Percentiles rank a stretch among this genome's conserved stretches.
Evolutionary conservation across 805 yeast genomes (phyloP).

Genomic region (Ogataea salicorniae): DNA sequence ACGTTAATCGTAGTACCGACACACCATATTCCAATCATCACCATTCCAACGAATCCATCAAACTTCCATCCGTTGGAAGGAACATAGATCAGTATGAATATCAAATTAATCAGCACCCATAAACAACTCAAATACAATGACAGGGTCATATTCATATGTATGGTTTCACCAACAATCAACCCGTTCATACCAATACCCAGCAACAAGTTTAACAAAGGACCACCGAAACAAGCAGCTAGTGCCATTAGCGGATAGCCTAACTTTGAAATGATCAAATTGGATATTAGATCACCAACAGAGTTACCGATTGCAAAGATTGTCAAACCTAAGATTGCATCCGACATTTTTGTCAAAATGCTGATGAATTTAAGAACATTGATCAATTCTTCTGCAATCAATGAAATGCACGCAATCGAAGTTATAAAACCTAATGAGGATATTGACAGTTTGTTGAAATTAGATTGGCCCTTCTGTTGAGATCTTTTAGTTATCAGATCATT

Average conservation of each 20-base stretch:
- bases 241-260: slow-evolving; percentile 89
- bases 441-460: slow-evolving; percentile 18
- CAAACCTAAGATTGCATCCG: slow-evolving; percentile 79
- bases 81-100: slow-evolving; percentile 34
- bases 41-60: slow-evolving; percentile 33
- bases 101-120: slow-evolving; percentile 35
- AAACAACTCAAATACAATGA: slow-evolving; percentile 38
- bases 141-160: slow-evolving; percentile 28
- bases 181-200: slow-evolving; percentile 81
- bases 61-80: slow-evolving; percentile 40
- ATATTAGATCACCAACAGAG: slow-evolving; percentile 83
- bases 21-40: slow-evolving; percentile 38
- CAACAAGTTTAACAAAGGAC: slow-evolving; percentile 74
- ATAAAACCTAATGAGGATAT: slow-evolving; percentile 56
- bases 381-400: slow-evolving; percentile 64
- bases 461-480: slow-evolving; percentile 13
- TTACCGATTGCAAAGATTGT: slow-evolving; percentile 91
- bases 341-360: slow-evolving; percentile 53
- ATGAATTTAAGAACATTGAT: slow-evolving; percentile 58
- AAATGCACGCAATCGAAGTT: slow-evolving; percentile 62
- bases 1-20: slow-evolving; percentile 33
- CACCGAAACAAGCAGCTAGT: slow-evolving; percentile 92
- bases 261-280: slow-evolving; percentile 73
- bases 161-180: slow-evolving; percentile 35
- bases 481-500: slow-evolving; percentile 8